A percentile compares a stretch with the other conserved stretches of the same genome.
Conservation (phyloP, 2,329 filamentous ascomycete species). For the Diplocarpon mali region DNA sequence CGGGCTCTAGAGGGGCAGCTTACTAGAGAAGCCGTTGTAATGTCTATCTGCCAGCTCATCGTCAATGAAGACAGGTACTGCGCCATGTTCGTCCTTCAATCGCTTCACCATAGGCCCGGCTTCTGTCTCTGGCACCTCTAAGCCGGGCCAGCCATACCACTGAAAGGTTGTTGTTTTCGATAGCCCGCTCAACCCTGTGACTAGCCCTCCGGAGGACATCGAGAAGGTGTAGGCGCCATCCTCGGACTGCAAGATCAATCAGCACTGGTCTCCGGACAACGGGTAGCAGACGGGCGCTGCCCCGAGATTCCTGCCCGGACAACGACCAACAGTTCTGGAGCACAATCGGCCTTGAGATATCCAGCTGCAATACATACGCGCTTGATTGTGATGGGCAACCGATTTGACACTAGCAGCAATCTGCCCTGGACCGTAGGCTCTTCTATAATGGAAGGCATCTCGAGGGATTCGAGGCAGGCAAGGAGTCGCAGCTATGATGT, state of each 20-base stretch:
- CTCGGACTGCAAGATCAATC: constrained; percentile 39
- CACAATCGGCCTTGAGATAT: too few species aligned
- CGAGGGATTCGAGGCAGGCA: neutral
- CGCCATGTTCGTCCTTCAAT: constrained; percentile 77
- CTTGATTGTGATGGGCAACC: constrained; percentile 81
- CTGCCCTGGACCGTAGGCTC: constrained; percentile 26
- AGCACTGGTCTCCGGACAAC: too few species aligned
- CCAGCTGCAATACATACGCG: neutral
- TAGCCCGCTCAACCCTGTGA: constrained; percentile 84
- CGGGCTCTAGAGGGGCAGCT: constrained; percentile 27
- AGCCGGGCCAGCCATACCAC: constrained; percentile 97
- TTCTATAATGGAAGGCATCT: constrained; percentile 21
- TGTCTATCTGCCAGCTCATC: constrained; percentile 89
- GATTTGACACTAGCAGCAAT: constrained; percentile 84
- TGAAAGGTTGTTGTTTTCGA: constrained; percentile 90
- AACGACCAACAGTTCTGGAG: too few species aligned
- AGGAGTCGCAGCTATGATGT: too few species aligned
- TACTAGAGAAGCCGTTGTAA: constrained; percentile 97
- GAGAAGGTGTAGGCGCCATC: constrained; percentile 88
- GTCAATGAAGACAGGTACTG: constrained; percentile 84
- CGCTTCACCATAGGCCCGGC: constrained; percentile 61
- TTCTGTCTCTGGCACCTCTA: constrained; percentile 83
- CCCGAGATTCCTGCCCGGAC: too few species aligned
- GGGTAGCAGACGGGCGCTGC: too few species aligned
- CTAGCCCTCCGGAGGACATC: constrained; percentile 93